phyloP scores from a whole-genome alignment of 1,139 yeast genomes.

The Saccharomyces hybrid region DNA sequence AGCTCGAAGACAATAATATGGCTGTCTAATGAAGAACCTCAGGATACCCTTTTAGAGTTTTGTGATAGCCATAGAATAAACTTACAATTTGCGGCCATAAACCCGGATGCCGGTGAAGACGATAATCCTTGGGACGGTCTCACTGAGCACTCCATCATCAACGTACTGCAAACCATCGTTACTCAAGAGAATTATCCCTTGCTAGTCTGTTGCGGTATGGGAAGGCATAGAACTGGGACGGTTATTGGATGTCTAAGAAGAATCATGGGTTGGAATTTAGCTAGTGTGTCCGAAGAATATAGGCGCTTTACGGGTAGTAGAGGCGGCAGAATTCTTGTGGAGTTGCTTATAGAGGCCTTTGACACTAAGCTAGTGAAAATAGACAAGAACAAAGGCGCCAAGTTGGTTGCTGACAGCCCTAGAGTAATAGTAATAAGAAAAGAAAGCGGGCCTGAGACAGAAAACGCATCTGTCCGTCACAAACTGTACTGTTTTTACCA shows the following conservation, averaged over 20 bases:
- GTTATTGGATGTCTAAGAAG: conserved; percentile 88
- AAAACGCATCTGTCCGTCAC: neutral
- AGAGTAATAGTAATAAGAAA: conserved; percentile 6
- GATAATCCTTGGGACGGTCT: conserved; percentile 96
- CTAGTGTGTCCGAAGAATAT: conserved; percentile 89
- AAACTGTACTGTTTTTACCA: no score
- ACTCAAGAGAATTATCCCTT: conserved; percentile 71
- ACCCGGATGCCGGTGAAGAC: conserved; percentile 63
- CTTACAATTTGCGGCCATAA: conserved; percentile 50
- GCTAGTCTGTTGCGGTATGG: conserved; percentile 95
- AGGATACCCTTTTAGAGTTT: conserved; percentile 75
- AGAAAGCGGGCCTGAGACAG: neutral
- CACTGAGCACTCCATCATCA: conserved; percentile 70
- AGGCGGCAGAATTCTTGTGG: conserved; percentile 88
- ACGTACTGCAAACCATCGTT: conserved; percentile 69
- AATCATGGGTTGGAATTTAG: conserved; percentile 91
- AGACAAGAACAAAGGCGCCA: conserved; percentile 28
- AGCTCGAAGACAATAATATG: conserved; percentile 77
- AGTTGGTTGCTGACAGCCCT: conserved; percentile 27
- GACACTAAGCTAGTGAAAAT: conserved; percentile 29
- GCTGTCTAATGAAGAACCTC: conserved; percentile 94
- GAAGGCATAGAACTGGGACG: conserved; percentile 92
- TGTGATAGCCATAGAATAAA: conserved; percentile 65
- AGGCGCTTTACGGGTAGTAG: conserved; percentile 86
- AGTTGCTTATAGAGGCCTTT: conserved; percentile 68